phyloP scores from a whole-genome alignment of 805 yeast species.

The Debaryomyces castellii region DNA sequence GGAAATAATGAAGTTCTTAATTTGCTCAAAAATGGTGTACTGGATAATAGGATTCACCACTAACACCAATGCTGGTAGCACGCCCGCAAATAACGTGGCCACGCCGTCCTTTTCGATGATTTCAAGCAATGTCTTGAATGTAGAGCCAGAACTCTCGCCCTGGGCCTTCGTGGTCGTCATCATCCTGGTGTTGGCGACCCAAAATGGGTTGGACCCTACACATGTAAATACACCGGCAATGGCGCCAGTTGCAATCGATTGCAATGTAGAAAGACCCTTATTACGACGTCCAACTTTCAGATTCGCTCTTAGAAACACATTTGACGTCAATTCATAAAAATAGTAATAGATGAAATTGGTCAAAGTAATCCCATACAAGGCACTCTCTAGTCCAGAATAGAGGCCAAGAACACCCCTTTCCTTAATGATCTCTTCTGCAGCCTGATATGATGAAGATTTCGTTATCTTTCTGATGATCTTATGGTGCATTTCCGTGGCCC shows the following conservation, averaged over 20 bases:
- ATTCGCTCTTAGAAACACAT: constrained; percentile 40
- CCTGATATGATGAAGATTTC: constrained; percentile 19
- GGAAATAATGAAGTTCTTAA: constrained; percentile 63
- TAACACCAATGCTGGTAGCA: constrained; percentile 81
- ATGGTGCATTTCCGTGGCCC: constrained; percentile 8
- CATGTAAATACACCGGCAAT: constrained; percentile 87
- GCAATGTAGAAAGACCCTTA: constrained; percentile 54
- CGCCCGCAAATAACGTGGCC: constrained; percentile 74
- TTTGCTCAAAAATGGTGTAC: constrained; percentile 87
- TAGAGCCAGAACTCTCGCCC: constrained; percentile 28
- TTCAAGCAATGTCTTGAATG: constrained; percentile 57
- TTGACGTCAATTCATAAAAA: constrained; percentile 74
- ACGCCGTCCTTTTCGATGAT: constrained; percentile 73
- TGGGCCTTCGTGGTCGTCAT: constrained; percentile 50
- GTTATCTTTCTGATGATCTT: constrained; percentile 15
- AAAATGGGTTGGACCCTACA: constrained; percentile 79
- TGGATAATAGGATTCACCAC: constrained; percentile 90
- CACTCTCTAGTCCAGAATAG: constrained; percentile 86
- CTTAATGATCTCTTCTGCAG: constrained; percentile 43
- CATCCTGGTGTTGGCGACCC: constrained; percentile 93
- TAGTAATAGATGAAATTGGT: constrained; percentile 90
- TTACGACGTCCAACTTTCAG: constrained; percentile 21
- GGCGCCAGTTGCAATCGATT: constrained; percentile 76
- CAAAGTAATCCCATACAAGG: constrained; percentile 78
- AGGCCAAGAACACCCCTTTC: constrained; percentile 67